Percentiles rank a stretch among this genome's conserved stretches.
These are phyloP conservation scores for Cutaneotrichosporon dermatis DNA, from an alignment of 1,284 basidiomycete genomes.

Conservation along the genomic window DNA sequence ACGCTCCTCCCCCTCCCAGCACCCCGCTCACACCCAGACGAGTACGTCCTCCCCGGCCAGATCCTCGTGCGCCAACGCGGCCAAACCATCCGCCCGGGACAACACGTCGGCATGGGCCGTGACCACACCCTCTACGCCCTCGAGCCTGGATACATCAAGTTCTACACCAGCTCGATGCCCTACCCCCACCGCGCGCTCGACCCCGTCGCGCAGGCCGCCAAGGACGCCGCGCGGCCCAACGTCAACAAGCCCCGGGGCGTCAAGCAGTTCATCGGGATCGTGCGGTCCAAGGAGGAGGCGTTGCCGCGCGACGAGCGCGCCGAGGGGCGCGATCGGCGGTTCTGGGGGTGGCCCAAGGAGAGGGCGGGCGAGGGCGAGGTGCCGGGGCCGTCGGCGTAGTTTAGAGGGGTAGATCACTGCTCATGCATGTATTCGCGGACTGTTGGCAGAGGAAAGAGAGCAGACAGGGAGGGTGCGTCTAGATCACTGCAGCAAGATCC, in stretches of 20 bases:
- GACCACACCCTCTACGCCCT: conserved; percentile 89
- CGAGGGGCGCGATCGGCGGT: conserved; percentile 54
- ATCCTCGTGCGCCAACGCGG: conserved; percentile 91
- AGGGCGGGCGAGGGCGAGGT: background rate
- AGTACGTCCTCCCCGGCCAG: conserved; percentile 84
- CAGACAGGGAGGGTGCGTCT: no score
- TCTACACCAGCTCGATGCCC: conserved; percentile 58
- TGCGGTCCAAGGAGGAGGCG: conserved; percentile 68
- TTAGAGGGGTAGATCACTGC: background rate
- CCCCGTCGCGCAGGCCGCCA: conserved; percentile 11
- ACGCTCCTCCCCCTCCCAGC: no score
- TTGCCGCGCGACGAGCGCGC: conserved; percentile 72
- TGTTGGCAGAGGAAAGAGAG: no score
- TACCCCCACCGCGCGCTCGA: conserved; percentile 49
- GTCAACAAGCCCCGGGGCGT: conserved; percentile 44
- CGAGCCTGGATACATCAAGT: conserved; percentile 83
- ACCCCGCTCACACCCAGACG: conserved; percentile 54
- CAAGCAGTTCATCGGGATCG: conserved; percentile 76
- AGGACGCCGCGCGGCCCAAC: conserved; percentile 10
- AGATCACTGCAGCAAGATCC: no score
- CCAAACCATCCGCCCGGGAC: conserved; percentile 80
- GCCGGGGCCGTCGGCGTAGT: background rate
- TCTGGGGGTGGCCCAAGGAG: conserved; percentile 45
- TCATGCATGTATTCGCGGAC: background rate
- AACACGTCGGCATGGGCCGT: conserved; percentile 82